These are phyloP conservation scores for Zoysia pacifica DNA, from an alignment of 176 grass and related monocot genomes.

Conservation along the genomic window DNA sequence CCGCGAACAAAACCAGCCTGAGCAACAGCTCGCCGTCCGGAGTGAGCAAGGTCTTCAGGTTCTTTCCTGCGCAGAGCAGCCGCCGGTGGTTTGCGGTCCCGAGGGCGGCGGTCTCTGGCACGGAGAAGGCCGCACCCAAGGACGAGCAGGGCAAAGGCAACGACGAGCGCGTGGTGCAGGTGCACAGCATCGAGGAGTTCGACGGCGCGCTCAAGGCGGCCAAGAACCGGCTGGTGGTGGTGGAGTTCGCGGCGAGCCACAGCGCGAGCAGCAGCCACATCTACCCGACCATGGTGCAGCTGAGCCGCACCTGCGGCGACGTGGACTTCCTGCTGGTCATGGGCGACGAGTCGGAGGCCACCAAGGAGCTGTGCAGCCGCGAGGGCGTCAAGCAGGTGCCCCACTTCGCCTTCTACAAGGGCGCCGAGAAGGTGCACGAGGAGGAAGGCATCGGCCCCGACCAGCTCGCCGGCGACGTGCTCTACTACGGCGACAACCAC, in stretches of 20 bases:
- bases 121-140: constrained; percentile 39
- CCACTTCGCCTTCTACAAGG: constrained; percentile 95
- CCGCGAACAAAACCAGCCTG: constrained; percentile 16
- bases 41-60: constrained; percentile 24
- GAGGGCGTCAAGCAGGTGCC: constrained; percentile 76
- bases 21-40: constrained; percentile 4
- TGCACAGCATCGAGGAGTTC: constrained; percentile 77
- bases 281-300: constrained; percentile 82
- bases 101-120: constrained; percentile 28
- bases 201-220: constrained; percentile 64
- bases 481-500: constrained; percentile 96
- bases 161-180: constrained; percentile 55
- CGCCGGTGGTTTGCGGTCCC: background rate
- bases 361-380: constrained; percentile 51
- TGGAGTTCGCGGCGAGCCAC: constrained; percentile 88
- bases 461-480: constrained; percentile 70
- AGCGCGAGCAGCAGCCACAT: constrained; percentile 65
- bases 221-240: constrained; percentile 85
- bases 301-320: constrained; percentile 89
- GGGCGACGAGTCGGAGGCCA: constrained; percentile 94
- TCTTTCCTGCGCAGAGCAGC: background rate
- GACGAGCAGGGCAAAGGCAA: background rate
- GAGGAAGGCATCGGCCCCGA: constrained; percentile 88
- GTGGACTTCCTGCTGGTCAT: constrained; percentile 90
- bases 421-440: constrained; percentile 79